Conservation (phyloP, 148 eudicot species). For the Polygonum aviculare region DNA sequence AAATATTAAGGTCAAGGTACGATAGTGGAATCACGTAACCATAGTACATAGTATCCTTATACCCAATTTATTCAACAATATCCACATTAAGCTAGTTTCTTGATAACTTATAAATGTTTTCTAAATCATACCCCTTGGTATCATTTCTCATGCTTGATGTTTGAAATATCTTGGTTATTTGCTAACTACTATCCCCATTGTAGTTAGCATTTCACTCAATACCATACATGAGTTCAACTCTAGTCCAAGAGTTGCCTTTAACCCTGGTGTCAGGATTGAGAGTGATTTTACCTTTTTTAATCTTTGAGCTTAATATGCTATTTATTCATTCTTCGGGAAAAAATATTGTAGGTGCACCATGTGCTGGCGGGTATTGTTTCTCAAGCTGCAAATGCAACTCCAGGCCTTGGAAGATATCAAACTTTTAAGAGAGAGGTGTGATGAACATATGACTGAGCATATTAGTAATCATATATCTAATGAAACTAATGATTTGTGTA, state of each 20-base stretch:
- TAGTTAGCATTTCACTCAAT: not conserved
- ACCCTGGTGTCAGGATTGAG: not conserved
- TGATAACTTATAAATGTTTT: not conserved
- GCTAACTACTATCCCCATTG: not conserved
- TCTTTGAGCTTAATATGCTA: not conserved
- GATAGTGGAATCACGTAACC: not conserved
- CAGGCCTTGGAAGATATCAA: constrained; percentile 98
- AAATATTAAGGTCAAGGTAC: no score
- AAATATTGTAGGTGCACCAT: constrained; percentile 68
- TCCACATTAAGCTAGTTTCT: not conserved
- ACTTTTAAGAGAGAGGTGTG: constrained; percentile 94
- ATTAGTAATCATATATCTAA: not conserved
- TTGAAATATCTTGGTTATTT: not conserved
- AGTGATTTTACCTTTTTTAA: not conserved
- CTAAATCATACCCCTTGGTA: not conserved
- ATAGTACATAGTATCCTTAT: not conserved
- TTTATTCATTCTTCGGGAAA: not conserved
- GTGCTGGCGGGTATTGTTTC: constrained; percentile 89
- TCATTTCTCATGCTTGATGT: not conserved
- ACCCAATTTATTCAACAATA: not conserved
- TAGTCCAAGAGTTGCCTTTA: not conserved
- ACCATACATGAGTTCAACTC: not conserved
- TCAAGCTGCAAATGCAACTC: constrained; percentile 92
- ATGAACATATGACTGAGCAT: not conserved
- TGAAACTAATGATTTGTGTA: constrained; percentile 2